Conservation (phyloP, 2,329 filamentous ascomycete genomes). For the Fusarium phyllophilum region DNA sequence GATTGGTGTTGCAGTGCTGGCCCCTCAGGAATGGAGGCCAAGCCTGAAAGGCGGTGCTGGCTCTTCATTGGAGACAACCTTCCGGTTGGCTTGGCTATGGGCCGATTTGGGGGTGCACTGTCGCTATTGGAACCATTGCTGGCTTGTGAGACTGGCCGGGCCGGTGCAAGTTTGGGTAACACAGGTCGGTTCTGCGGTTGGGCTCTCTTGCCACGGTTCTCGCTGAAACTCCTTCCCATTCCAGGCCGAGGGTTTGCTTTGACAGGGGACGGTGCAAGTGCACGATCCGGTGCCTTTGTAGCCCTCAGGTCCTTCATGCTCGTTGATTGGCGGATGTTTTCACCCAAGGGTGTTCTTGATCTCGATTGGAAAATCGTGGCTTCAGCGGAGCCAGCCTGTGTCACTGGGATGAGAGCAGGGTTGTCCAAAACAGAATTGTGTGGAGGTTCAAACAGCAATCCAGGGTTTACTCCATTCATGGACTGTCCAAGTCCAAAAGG, state of each 20-base stretch:
- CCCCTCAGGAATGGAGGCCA: constrained; percentile 68
- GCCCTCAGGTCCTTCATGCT: constrained; percentile 57
- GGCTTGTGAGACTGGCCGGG: constrained; percentile 50
- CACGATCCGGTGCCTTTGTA: constrained; percentile 55
- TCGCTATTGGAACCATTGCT: constrained; percentile 47
- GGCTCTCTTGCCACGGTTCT: constrained; percentile 59
- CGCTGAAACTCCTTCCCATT: constrained; percentile 65
- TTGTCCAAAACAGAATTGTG: constrained; percentile 59
- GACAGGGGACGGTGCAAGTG: constrained; percentile 60
- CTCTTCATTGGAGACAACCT: constrained; percentile 64
- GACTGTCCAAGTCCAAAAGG: constrained; percentile 61
- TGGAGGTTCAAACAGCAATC: constrained; percentile 65
- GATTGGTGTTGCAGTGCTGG: constrained; percentile 52
- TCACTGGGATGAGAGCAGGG: constrained; percentile 46
- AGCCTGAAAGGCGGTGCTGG: constrained; percentile 60
- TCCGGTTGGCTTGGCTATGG: constrained; percentile 55
- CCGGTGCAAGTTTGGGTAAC: constrained; percentile 60
- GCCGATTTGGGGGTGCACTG: constrained; percentile 44
- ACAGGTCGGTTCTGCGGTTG: constrained; percentile 50
- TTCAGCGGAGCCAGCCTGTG: constrained; percentile 45
- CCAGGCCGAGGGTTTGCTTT: constrained; percentile 61
- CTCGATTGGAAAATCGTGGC: constrained; percentile 41
- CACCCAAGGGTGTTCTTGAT: constrained; percentile 43
- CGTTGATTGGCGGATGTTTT: constrained; percentile 56
- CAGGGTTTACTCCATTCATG: constrained; percentile 66